phyloP scores from a whole-genome alignment of 768 basidiomycete genomes.

The Suillus brevipes region DNA sequence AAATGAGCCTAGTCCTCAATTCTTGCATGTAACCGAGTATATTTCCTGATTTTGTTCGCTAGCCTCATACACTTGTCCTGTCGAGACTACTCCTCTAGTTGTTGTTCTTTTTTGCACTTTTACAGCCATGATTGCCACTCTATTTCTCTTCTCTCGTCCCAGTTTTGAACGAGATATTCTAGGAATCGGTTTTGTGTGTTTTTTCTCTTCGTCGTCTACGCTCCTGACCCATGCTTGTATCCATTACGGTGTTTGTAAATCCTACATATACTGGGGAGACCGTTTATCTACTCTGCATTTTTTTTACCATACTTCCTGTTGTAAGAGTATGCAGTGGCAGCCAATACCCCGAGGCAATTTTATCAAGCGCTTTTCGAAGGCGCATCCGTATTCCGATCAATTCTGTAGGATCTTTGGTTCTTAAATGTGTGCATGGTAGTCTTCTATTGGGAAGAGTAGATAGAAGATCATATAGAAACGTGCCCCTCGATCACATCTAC shows the following conservation, averaged over 20 bases:
- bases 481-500: neutral
- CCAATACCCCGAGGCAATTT: neutral
- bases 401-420: neutral
- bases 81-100: slow-evolving; percentile 8
- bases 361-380: neutral
- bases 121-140: slow-evolving; percentile 7
- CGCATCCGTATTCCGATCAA: neutral
- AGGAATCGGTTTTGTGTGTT: slow-evolving; percentile 1
- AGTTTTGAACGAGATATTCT: neutral
- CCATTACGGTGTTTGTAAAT: slow-evolving; percentile 26
- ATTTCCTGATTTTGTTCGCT: slow-evolving; percentile 13
- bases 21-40: slow-evolving; percentile 13
- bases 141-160: slow-evolving; percentile 7
- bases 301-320: slow-evolving; percentile 16
- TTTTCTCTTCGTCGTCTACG: slow-evolving; percentile 5
- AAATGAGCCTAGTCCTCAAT: slow-evolving; percentile 29
- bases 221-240: slow-evolving; percentile 30
- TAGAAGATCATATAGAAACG: neutral
- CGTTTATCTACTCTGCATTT: slow-evolving; percentile 33
- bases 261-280: slow-evolving; percentile 35
- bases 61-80: slow-evolving; percentile 2
- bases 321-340: slow-evolving; percentile 1
- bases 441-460: neutral
- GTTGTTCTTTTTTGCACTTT: slow-evolving; percentile 12
- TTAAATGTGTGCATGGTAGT: neutral